Conservation (phyloP, 1,284 basidiomycete genomes). For the Ceratobasidium papillatum region DNA sequence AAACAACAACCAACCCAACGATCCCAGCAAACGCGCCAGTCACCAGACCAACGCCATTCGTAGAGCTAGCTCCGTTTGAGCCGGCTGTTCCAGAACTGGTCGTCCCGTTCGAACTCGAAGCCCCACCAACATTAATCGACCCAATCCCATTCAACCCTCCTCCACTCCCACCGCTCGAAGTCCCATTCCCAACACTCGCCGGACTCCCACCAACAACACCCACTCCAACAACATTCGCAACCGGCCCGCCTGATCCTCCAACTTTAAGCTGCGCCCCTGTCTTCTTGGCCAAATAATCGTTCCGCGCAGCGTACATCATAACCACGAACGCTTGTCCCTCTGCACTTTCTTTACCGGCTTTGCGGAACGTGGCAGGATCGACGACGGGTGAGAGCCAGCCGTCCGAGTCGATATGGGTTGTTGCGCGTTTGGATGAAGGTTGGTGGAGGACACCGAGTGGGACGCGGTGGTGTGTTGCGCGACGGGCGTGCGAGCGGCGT, state of each 20-base stretch:
- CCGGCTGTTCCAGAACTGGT: not conserved
- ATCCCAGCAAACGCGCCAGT: not conserved
- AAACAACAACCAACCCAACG: not conserved
- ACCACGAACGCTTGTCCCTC: slow-evolving; percentile 78
- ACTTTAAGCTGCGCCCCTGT: not conserved
- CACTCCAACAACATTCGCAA: slow-evolving; percentile 13
- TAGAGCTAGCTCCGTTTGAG: slow-evolving; percentile 2
- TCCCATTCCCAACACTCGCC: slow-evolving; percentile 4
- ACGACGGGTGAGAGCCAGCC: slow-evolving; percentile 77
- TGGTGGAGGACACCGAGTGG: slow-evolving; percentile 38
- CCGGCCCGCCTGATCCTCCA: not conserved
- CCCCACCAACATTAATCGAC: not conserved
- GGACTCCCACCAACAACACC: slow-evolving; percentile 10
- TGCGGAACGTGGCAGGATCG: slow-evolving; percentile 66
- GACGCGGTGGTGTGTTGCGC: slow-evolving; percentile 39
- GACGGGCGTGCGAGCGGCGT: not conserved
- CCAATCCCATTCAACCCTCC: slow-evolving; percentile 23
- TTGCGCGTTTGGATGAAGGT: slow-evolving; percentile 43
- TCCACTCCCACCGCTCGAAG: not conserved
- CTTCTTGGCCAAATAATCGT: slow-evolving; percentile 63
- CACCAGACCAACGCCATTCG: not conserved
- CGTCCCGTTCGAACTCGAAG: not conserved
- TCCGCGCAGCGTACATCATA: slow-evolving; percentile 73
- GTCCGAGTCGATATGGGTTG: slow-evolving; percentile 61
- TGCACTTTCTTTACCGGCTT: slow-evolving; percentile 62